phyloP scores from a whole-genome alignment of 2,329 filamentous ascomycete species.

The Ceratocystis lukuohia region DNA sequence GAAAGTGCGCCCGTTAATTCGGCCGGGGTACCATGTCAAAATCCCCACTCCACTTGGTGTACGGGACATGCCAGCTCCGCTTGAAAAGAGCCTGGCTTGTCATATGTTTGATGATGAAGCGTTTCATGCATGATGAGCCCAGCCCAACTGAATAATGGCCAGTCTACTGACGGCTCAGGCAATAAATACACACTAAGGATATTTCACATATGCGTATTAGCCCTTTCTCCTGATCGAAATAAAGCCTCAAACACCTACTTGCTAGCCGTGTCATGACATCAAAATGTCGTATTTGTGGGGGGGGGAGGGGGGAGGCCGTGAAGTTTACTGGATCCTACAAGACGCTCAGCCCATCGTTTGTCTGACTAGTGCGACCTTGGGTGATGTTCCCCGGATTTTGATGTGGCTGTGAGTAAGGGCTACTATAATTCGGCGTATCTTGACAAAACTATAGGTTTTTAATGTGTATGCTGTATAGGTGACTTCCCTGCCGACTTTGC shows the following conservation, averaged over 20 bases:
- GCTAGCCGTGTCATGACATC: neutral
- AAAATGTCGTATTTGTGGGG: neutral
- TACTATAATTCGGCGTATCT: neutral
- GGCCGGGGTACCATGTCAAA: constrained; percentile 4
- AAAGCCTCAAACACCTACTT: neutral
- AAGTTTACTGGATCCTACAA: neutral
- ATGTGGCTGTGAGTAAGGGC: neutral
- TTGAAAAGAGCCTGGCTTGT: neutral
- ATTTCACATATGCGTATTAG: too few species aligned
- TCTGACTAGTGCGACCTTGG: neutral
- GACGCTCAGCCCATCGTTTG: neutral
- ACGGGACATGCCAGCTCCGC: neutral
- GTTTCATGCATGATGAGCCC: too few species aligned
- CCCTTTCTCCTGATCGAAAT: too few species aligned
- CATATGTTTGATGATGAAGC: neutral
- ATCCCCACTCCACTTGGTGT: neutral
- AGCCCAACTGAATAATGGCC: too few species aligned
- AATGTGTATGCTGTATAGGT: too few species aligned
- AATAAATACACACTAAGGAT: too few species aligned
- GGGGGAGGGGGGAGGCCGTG: neutral
- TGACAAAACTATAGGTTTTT: too few species aligned
- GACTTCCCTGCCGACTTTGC: too few species aligned
- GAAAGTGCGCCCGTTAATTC: constrained; percentile 2
- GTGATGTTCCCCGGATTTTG: neutral
- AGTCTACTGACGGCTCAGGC: too few species aligned